A percentile compares a stretch with the other conserved stretches of the same genome.
phyloP scores from a whole-genome alignment of 371 early-diverging fungal species.

The Apophysomyces elegans region DNA sequence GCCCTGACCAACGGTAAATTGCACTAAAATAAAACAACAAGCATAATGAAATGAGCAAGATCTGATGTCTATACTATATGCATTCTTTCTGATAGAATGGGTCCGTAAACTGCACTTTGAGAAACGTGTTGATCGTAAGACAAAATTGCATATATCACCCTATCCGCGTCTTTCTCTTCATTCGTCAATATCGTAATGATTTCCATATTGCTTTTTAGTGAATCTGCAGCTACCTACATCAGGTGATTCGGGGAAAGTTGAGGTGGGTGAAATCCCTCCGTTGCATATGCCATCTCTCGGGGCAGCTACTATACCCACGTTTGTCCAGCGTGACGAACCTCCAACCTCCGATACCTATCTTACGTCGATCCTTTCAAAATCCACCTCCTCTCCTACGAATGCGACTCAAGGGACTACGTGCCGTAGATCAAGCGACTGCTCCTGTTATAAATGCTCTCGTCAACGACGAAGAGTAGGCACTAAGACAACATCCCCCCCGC shows the following conservation, averaged over 20 bases:
- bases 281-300: slow-evolving; percentile 15
- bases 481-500: slow-evolving; percentile 7
- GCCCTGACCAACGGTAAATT: slow-evolving; percentile 15
- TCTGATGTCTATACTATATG: too few relatives aligned
- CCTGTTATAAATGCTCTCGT: slow-evolving; percentile 51
- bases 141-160: neutral
- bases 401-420: slow-evolving; percentile 6
- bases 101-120: slow-evolving; percentile 44
- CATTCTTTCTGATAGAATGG: slow-evolving; percentile 32
- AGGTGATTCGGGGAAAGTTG: slow-evolving; percentile 42
- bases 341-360: slow-evolving; percentile 28
- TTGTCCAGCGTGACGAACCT: slow-evolving; percentile 1
- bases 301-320: slow-evolving; percentile 1
- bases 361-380: slow-evolving; percentile 25
- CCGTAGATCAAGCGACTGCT: slow-evolving; percentile 26
- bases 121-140: slow-evolving; percentile 43
- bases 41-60: neutral
- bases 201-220: slow-evolving; percentile 21
- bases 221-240: slow-evolving; percentile 34
- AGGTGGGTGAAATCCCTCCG: slow-evolving; percentile 32
- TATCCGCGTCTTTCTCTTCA: neutral
- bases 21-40: neutral
- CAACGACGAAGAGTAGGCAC: slow-evolving; percentile 44
- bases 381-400: slow-evolving; percentile 11
- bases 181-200: neutral